Base-by-base conservation (phyloP, 208 protist genomes). In the Leishmania amazonensis region DNA sequence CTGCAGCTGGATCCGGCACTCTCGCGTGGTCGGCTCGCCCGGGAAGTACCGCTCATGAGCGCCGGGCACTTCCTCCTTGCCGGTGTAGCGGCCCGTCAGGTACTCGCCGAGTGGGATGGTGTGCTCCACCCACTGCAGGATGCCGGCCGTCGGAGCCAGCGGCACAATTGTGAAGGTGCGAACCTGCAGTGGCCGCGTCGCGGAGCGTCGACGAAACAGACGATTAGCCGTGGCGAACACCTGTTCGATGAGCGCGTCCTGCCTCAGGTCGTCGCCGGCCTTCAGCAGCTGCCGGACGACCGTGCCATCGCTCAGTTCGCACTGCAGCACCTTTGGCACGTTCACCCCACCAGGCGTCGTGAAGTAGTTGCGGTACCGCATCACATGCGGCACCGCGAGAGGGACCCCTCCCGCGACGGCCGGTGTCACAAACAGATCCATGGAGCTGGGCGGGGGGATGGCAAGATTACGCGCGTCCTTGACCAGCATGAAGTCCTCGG, bases 241-340 rank as follows among this genome's bases (percentile, higher is more conserved):
- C 83, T 99, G 98, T 88, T 99, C 91, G 83, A 99, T 98, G 8
- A 99, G 90, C 5, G 96, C 97, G 86, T 99, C 99, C 85, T 99
- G 98, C 5, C 98, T 90, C 64, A 99, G 47, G 83, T 99, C 98
- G 88, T 99, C 98, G 15, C 94, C 91, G 1, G 91, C 81, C 78
- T 98, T 98, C 31, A 98, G 83, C 4, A 98, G 87, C 83, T 99
- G 97, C 71, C 86, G 90, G 57, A 98, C 94, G 38, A 83, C 47
- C 11, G 65, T 62, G 6, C 98, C 98, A 81, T 99, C 91, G 60
- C 84, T 91, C 51, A 97, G 88, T 13, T 89, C 85, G 76, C 97
- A 99, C 40, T 70, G 60, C 15, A 99, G 79, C 13, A 96, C 87
- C 84, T 99, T 99, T 2, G 99, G 98, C n/a, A 96, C 75, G 79